Evolutionary conservation across 2,329 filamentous ascomycete species (phyloP), one percentile per base, ranked within the genome.

Genomic region (Rhexocercosporidium sp.): DNA sequence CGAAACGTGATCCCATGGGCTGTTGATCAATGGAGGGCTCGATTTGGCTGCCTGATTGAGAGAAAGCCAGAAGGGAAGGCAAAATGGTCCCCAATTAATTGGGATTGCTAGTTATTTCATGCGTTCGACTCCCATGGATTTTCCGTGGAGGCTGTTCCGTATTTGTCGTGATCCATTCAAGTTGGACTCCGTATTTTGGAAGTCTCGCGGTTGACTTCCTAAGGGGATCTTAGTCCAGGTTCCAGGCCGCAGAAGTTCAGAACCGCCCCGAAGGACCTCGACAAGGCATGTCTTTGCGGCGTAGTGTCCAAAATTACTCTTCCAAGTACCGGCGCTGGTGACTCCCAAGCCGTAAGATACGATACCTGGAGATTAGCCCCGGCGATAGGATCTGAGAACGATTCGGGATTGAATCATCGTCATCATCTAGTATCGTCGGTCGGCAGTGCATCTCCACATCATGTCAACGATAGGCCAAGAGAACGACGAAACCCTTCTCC

Each of bases 1-100:
- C 34, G 54, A 57, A n/a, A 22, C 29, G 31, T 56, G 53, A 56
- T 56, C 53, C 53, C 53, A 37, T 56, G 54, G 20, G 34, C 31
- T 39, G 54, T 57, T 57, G 54, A 57, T 57, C 54, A 39, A 57
- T 12, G n/a, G 20, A 39, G n/a, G 41, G 20, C 54, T 34, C 31
- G 34, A 39, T 39, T 39, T 57, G 54, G 31, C 6, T 39, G 20
- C 54, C 54, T 57, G 54, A 22, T 37, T 9, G 9, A 56, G 12
- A 37, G 9, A 4, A 9, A 37, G 3, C 31, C 18, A 56, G 31
- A 37, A 56, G 37, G 31, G 53, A 34, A 56, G 18, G 18, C 20
- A 7, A 41, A 39, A 1, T 22, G 18, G 5, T 22, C 1, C 20
- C 5, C 16, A 25, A 25, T 39, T 39, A 39, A 39, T 37, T 20